Evolutionary conservation across 2,329 filamentous ascomycete species (phyloP).

Genomic region (Drechslerella coelobrocha): DNA sequence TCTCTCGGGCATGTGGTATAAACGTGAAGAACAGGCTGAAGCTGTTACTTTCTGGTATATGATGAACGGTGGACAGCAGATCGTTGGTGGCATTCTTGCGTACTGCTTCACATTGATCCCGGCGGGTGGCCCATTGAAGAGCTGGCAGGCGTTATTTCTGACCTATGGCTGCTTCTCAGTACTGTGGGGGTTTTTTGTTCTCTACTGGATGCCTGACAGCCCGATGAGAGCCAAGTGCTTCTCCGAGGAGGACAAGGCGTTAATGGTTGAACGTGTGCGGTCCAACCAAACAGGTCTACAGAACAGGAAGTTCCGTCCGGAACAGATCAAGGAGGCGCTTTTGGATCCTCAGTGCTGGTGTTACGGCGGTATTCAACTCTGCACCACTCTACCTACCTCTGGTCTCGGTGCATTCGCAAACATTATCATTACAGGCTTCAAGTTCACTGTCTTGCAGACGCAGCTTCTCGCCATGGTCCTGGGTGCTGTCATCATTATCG

Average conservation of each 20-base stretch:
- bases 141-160: conserved; percentile 63
- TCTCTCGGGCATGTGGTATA: conserved; percentile 74
- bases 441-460: conserved; percentile 71
- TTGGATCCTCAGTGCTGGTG: conserved; percentile 71
- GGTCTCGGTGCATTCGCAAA: conserved; percentile 76
- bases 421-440: conserved; percentile 74
- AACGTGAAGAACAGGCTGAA: conserved; percentile 70
- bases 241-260: conserved; percentile 60
- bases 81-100: conserved; percentile 73
- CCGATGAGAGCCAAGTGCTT: conserved; percentile 64
- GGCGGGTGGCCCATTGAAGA: conserved; percentile 56
- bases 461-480: conserved; percentile 78
- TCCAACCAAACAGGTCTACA: conserved; percentile 57
- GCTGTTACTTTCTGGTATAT: conserved; percentile 77
- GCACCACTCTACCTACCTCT: conserved; percentile 75
- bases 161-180: conserved; percentile 60
- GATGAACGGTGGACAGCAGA: conserved; percentile 78
- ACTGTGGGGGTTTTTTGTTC: conserved; percentile 61
- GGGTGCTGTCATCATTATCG: conserved; percentile 74
- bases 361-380: conserved; percentile 71
- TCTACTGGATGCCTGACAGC: conserved; percentile 59
- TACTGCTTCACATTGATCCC: conserved; percentile 58
- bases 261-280: conserved; percentile 58
- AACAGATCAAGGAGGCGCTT: conserved; percentile 67
- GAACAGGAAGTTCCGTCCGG: conserved; percentile 61